Evolutionary conservation across 1,139 yeast species (phyloP).

Genomic region (Suhomyces terraborum): DNA sequence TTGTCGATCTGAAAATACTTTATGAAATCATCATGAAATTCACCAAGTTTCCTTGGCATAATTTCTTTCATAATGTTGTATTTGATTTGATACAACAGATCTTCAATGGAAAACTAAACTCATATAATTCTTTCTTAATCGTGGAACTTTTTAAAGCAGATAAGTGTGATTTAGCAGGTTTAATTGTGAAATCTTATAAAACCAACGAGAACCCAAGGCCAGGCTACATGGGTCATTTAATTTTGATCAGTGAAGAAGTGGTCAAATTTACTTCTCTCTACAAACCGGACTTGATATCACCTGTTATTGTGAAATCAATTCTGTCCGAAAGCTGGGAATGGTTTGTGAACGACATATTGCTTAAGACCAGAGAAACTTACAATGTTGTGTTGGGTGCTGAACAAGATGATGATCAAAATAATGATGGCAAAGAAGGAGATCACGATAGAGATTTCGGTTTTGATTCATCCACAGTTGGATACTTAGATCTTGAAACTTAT

Average conservation of each 20-base stretch:
- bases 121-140: conserved; percentile 50
- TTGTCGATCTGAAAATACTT: conserved; percentile 44
- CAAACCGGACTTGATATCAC: conserved; percentile 51
- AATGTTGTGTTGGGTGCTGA: conserved; percentile 50
- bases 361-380: conserved; percentile 49
- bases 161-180: conserved; percentile 35
- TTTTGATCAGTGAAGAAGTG: conserved; percentile 50
- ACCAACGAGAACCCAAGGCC: conserved; percentile 37
- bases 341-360: conserved; percentile 46
- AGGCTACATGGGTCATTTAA: conserved; percentile 52
- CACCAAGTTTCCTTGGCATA: conserved; percentile 49
- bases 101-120: conserved; percentile 50
- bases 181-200: conserved; percentile 37
- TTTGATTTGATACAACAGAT: conserved; percentile 52
- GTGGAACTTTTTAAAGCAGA: conserved; percentile 41
- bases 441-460: conserved; percentile 27
- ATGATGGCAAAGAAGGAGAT: conserved; percentile 15
- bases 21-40: conserved; percentile 38
- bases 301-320: conserved; percentile 42
- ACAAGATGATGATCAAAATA: conserved; percentile 25
- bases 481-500: conserved; percentile 36
- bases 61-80: conserved; percentile 53
- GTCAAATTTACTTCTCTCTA: conserved; percentile 52
- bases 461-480: conserved; percentile 39
- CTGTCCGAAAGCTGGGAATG: conserved; percentile 46